Evolutionary conservation across 139 green algal genomes (phyloP), one percentile per base, ranked within the genome.

Genomic region (Chlorella sorokiniana): DNA sequence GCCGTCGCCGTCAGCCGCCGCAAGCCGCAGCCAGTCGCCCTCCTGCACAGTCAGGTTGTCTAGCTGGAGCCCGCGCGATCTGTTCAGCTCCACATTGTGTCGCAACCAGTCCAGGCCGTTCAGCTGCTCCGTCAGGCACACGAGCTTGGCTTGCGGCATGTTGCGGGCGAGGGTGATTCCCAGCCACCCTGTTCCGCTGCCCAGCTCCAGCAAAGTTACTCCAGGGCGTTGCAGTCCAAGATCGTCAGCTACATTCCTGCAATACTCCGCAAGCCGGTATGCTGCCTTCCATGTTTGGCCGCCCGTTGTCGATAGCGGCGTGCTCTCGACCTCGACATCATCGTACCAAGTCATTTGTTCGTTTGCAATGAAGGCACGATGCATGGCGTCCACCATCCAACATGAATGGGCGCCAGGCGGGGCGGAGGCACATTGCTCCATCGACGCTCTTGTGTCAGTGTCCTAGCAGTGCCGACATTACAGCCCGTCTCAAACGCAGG

Each of bases 121-220:
- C 33, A 67, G 25, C 56, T 86, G 82, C 75, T 86, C 82, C 0
- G 82, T 86, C 8, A 92, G 56, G 35, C 83, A 85, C 6, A 93
- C 79, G 8, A 81, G 72, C 1, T 14, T 73, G 22, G 72, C 68
- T 7, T n/a, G 4, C 27, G 85, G 68, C 65, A 89, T n/a, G 79
- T 93, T 93, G 38, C 81, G 71, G 1, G 90, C 89, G 18, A 94
- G 23, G 0, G 74, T 84, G 16, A 89, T 27, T 41, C 90, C 90
- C 37, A 94, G 84, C 68, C 79, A 87, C 51, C 90, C 90, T 11
- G 84, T 85, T 25, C 90, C 90, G 22, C 83, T 76, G 35, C 90
- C 90, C 31, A 94, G 82, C 85, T 94, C 90, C 20, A 94, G 76
- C 6, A 94, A 54, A 25, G 64, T 67, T 18, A 74, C 52, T 69